These are phyloP conservation scores for Dryas alaskensis DNA, from an alignment of 306 rosid genomes.

Conservation along the genomic window DNA sequence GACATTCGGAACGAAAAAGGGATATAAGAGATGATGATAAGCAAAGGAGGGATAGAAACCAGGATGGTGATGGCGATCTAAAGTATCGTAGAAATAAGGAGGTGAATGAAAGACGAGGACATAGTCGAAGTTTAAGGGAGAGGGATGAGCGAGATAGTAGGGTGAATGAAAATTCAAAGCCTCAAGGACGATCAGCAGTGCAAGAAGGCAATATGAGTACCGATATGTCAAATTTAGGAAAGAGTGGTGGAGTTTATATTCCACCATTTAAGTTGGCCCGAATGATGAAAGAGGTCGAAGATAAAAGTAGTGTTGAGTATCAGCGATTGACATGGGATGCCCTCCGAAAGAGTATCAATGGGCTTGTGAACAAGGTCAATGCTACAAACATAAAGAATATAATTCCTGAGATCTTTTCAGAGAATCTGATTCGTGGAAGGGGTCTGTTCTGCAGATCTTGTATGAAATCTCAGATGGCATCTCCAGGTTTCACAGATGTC, in stretches of 20 bases:
- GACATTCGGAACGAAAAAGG: conserved; percentile 26
- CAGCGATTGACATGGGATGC: conserved; percentile 98
- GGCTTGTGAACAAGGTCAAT: conserved; percentile 92
- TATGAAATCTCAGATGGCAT: conserved; percentile 97
- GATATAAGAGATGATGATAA: conserved; percentile 24
- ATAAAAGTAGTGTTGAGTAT: conserved; percentile 79
- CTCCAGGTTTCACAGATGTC: conserved; percentile 86
- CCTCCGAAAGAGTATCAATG: conserved; percentile 87
- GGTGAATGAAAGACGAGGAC: conserved; percentile 30
- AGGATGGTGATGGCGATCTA: conserved; percentile 23
- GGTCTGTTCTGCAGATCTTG: conserved; percentile 92
- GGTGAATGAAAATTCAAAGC: conserved; percentile 27
- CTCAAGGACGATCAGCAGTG: conserved; percentile 31
- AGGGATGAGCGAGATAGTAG: conserved; percentile 42
- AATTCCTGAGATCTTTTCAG: conserved; percentile 72
- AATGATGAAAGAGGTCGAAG: conserved; percentile 89
- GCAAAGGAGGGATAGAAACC: conserved; percentile 22
- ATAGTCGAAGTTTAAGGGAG: conserved; percentile 22
- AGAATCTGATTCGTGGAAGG: conserved; percentile 87
- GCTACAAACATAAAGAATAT: conserved; percentile 82
- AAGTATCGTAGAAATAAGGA: conserved; percentile 34
- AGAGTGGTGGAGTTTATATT: conserved; percentile 90
- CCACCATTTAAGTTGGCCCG: conserved; percentile 93
- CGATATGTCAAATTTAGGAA: conserved; percentile 56
- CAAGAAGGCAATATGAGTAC: conserved; percentile 40